phyloP scores from a whole-genome alignment of 208 protist genomes.

The Crithidia acanthocephali region DNA sequence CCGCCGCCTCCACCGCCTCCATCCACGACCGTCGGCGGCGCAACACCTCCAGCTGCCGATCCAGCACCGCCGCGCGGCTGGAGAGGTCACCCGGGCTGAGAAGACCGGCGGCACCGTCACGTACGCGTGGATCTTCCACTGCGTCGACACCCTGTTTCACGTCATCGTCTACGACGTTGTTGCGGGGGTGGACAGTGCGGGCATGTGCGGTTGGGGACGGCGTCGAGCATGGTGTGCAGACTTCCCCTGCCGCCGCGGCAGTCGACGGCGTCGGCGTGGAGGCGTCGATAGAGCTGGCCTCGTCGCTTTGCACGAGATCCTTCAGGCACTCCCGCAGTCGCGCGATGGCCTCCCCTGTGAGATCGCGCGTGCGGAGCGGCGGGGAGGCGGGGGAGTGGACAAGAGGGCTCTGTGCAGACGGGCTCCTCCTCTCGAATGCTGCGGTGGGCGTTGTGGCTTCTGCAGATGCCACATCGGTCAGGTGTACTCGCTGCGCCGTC shows the following conservation, averaged over 20 bases:
- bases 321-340: neutral
- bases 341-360: neutral
- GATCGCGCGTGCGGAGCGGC: neutral
- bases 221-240: neutral
- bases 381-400: neutral
- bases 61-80: neutral
- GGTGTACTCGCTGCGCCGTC: no score
- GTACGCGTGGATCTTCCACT: no score
- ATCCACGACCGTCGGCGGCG: conserved; percentile 2
- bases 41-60: neutral
- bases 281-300: neutral
- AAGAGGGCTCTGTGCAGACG: neutral
- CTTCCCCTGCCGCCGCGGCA: neutral
- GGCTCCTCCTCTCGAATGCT: neutral
- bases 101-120: no score
- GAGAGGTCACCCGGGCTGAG: neutral
- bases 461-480: no score
- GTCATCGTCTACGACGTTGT: no score
- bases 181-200: neutral
- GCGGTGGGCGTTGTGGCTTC: no score
- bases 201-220: neutral
- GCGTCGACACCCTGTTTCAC: no score
- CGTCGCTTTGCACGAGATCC: neutral
- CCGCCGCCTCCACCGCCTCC: conserved; percentile 12
- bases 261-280: neutral